Percentiles rank a stretch among this genome's conserved stretches.
phyloP scores from a whole-genome alignment of 495 filamentous ascomycete genomes.

The Paragyromitra xinjiangensis region DNA sequence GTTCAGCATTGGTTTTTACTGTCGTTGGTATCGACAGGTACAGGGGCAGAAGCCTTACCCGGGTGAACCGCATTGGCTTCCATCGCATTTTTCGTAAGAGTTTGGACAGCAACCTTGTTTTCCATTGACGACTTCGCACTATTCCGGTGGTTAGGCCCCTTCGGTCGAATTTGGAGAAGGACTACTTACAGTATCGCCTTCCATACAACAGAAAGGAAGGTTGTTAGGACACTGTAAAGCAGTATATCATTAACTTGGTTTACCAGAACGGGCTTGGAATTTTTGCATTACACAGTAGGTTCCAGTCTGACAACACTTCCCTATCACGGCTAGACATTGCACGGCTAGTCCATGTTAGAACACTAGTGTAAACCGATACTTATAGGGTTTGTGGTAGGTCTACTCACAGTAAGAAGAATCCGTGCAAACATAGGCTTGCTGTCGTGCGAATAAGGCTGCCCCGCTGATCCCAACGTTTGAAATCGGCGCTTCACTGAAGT shows the following conservation, averaged over 20 bases:
- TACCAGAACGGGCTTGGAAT: background rate
- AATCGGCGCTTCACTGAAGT: background rate
- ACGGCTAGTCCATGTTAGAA: background rate
- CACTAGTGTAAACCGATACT: background rate
- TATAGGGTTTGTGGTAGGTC: background rate
- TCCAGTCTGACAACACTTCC: background rate
- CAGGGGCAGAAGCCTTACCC: background rate
- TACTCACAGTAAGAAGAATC: conserved; percentile 27
- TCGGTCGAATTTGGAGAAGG: background rate
- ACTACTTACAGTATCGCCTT: conserved; percentile 28
- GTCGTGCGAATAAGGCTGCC: conserved; percentile 20
- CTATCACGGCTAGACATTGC: conserved; percentile 14
- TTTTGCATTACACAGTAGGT: conserved; percentile 38
- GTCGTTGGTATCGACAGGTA: background rate
- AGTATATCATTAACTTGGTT: background rate
- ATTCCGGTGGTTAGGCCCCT: background rate
- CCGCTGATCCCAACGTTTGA: background rate
- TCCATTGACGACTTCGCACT: conserved; percentile 29
- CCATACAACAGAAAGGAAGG: conserved; percentile 34
- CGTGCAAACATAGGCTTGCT: conserved; percentile 22
- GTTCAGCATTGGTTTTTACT: background rate
- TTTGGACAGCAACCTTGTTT: conserved; percentile 22
- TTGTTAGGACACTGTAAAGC: conserved; percentile 32
- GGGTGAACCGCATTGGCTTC: conserved; percentile 24
- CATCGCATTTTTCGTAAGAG: conserved; percentile 31